Base-by-base conservation (phyloP, 164 flowering plant species). In the Vitis cinerea region DNA sequence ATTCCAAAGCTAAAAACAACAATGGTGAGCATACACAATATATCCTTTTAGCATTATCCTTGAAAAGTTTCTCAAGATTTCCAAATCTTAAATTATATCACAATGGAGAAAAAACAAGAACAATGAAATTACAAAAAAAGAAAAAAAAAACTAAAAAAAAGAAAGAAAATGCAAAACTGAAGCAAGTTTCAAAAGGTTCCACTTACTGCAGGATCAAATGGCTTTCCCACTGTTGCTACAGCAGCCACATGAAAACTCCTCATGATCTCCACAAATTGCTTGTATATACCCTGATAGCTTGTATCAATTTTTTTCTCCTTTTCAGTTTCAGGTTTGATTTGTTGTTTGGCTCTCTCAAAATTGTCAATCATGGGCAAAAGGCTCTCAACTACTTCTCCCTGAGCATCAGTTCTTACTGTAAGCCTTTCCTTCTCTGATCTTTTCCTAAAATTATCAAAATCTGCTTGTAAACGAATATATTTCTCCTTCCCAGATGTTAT, bases 241-340 rank as follows among this genome's bases (percentile, higher is more conserved):
- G 72, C 90, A 72, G 97, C 73, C 17, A 95, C 97, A 3, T 62
- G 74, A 71, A 88, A 77, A 79, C 92, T 91, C 78, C 88, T 88
- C 95, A 93, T 73, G 49, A 83, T 84, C 77, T 95, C 98, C 72
- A 95, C 98, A 73, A 93, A 91, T 60, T 95, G 98, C 86, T 90
- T 95, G 83, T 95, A 93, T 70, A 95, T 95, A 15, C 98, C 97
- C 75, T 89, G 98, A 81, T 93, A 95, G 74, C 97, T 95, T 53
- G 86, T 72, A 75, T 87, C 88, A 56, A 95, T 93, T 79, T 86
- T 92, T 75, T 84, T 90, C 68, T 87, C 99, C 77, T 72, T 89
- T 8, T 95, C 99, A 19, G 95, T 90, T 74, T 90, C 91, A 17
- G 90, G 87, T 71, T 76, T 89, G 27, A 86, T 44, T 60, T 87